Base-by-base conservation (phyloP, 2,329 filamentous ascomycete genomes). In the Talaromyces piceae region DNA sequence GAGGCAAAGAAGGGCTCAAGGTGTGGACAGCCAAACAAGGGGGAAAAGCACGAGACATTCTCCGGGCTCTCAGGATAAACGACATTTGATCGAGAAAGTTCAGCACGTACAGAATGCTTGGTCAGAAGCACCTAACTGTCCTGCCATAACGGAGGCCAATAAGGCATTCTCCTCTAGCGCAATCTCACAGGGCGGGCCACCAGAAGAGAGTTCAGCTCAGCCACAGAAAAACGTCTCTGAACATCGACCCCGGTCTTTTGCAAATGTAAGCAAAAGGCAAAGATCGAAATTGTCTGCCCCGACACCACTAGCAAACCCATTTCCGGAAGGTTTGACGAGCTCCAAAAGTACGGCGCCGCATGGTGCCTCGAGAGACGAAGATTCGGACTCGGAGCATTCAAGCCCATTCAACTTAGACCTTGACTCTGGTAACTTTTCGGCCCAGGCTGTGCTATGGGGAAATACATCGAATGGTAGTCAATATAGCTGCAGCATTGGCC, bases 1-100 rank as follows among this genome's bases (percentile, higher is more conserved):
- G 5, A 49, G 45, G 28, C 46, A 33, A 53, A 41, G 51, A 8
- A 41, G 5, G 9, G 39, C 23, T 25, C 39, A 43, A 25, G 13
- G 11, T 9, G 20, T n/a, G 25, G 13, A 25, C n/a, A 22, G 20
- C 23, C 20, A 43, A 23, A 2, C 39, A 9, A 22, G 2, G 25
- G 22, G n/a, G n/a, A 43, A 43, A 5, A 43, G 11, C 11, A 22
- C 11, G 9, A 25, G 39, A 22, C 13, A 43, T 43, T 4, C 11
- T 5, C 39, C 2, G 5, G 23, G 18, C 25, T 7, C 5, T 9
- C 20, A 43, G n/a, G 6, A 13, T 1, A 7, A 18, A 43, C 20
- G 7, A n/a, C 23, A 12, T 16, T 18, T 12, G 13, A 43, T 12
- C n/a, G 39, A 25, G 20, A 5, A 23, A 25, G 23, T 12, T 43